Percentiles rank a stretch among this genome's conserved stretches.
phyloP scores from a whole-genome alignment of 345 rosid species.

The Brassica incana region DNA sequence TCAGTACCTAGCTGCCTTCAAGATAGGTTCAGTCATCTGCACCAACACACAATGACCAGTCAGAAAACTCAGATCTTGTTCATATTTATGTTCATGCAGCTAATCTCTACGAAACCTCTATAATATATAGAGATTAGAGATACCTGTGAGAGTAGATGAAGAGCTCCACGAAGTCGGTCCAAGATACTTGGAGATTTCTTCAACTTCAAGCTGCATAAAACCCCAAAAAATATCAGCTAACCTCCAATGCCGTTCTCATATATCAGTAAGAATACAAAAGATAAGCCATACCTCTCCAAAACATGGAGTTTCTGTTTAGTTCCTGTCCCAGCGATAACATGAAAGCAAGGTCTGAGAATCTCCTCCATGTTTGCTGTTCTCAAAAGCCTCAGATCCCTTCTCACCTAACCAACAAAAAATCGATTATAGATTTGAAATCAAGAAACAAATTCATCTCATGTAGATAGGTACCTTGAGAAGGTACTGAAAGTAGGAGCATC shows the following conservation, averaged over 20 bases:
- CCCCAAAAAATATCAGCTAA: neutral
- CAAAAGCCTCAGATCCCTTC: conserved; percentile 82
- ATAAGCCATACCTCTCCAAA: conserved; percentile 63
- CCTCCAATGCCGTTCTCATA: neutral
- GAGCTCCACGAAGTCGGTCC: conserved; percentile 74
- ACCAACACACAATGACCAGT: conserved; percentile 29
- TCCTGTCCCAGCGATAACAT: conserved; percentile 55
- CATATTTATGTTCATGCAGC: too few relatives aligned
- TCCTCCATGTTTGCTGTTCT: conserved; percentile 63
- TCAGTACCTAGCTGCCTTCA: conserved; percentile 74
- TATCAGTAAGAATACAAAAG: neutral
- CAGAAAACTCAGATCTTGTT: neutral
- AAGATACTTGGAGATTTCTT: conserved; percentile 63
- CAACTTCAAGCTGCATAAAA: conserved; percentile 68
- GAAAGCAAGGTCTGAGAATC: conserved; percentile 64
- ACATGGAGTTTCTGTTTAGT: conserved; percentile 71
- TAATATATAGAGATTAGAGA: neutral
- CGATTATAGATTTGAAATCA: too few relatives aligned
- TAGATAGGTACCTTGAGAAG: too few relatives aligned
- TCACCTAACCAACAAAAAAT: conserved; percentile 60
- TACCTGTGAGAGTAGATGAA: conserved; percentile 83
- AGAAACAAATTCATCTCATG: too few relatives aligned
- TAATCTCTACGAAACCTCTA: neutral
- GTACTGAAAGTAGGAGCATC: conserved; percentile 83
- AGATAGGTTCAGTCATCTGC: conserved; percentile 91